Percentiles rank a stretch among this genome's conserved stretches.
These are phyloP conservation scores for Russula sp. DNA, from an alignment of 768 basidiomycete genomes.

Conservation along the genomic window DNA sequence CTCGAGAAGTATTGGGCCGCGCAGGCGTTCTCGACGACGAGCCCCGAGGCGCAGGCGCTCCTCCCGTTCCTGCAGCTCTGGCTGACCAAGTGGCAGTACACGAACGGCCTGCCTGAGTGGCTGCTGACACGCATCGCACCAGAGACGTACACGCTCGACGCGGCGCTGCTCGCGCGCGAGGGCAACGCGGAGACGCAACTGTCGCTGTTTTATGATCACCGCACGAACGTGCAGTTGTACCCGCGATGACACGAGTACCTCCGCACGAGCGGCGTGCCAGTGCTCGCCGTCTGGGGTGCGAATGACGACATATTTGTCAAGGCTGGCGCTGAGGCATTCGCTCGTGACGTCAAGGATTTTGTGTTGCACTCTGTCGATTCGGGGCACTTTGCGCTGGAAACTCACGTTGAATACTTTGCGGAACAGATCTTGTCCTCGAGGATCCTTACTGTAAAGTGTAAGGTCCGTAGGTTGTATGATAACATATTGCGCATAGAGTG, in stretches of 20 bases:
- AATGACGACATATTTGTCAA: slow-evolving; percentile 39
- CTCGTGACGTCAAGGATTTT: slow-evolving; percentile 31
- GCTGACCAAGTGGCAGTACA: slow-evolving; percentile 5
- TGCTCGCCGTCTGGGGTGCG: slow-evolving; percentile 44
- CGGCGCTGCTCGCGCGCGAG: slow-evolving; percentile 33
- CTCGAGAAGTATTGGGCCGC: slow-evolving; percentile 30
- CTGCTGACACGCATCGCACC: slow-evolving; percentile 6
- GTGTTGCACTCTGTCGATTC: slow-evolving; percentile 36
- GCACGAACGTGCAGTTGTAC: slow-evolving; percentile 37
- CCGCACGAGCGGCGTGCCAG: slow-evolving; percentile 31
- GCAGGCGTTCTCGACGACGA: neutral
- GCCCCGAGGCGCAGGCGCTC: neutral
- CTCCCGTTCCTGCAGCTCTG: slow-evolving; percentile 2
- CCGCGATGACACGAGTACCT: slow-evolving; percentile 41
- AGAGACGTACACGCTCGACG: slow-evolving; percentile 35
- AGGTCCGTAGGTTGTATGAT: neutral
- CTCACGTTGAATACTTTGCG: slow-evolving; percentile 27
- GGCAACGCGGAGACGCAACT: slow-evolving; percentile 39
- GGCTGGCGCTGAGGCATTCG: slow-evolving; percentile 40
- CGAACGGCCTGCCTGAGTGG: neutral
- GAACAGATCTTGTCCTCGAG: slow-evolving; percentile 15
- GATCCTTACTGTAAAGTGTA: neutral
- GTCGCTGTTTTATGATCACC: slow-evolving; percentile 36
- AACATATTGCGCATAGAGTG: neutral
- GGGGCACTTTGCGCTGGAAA: slow-evolving; percentile 39